These are phyloP conservation scores for Coemansia sp. DNA, from an alignment of 371 early-diverging fungal species.

Conservation along the genomic window DNA sequence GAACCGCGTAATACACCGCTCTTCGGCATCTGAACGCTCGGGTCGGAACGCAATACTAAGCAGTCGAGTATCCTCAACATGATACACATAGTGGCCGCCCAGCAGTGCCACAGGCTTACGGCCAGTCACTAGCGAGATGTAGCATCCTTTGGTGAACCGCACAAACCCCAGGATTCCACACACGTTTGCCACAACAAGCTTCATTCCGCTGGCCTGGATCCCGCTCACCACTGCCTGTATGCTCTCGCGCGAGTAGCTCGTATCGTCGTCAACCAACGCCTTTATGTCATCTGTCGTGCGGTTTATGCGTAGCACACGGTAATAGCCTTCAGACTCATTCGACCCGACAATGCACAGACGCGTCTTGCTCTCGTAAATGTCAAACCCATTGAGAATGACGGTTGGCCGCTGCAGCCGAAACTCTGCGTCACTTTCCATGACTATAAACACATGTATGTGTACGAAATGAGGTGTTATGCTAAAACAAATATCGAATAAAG, in stretches of 20 bases:
- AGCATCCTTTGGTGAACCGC: slow-evolving; percentile 88
- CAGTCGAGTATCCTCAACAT: slow-evolving; percentile 86
- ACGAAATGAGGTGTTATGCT: too few species aligned
- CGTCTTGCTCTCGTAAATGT: slow-evolving; percentile 43
- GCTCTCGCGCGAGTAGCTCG: slow-evolving; percentile 15
- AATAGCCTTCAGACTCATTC: slow-evolving; percentile 68
- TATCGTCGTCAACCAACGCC: slow-evolving; percentile 61
- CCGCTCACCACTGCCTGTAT: slow-evolving; percentile 11
- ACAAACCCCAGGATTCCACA: slow-evolving; percentile 86
- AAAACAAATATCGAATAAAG: too few species aligned
- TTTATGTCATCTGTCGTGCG: slow-evolving; percentile 60
- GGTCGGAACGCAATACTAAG: slow-evolving; percentile 63
- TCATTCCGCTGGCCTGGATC: slow-evolving; percentile 19
- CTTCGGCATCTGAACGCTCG: slow-evolving; percentile 79
- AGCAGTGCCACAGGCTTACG: slow-evolving; percentile 84
- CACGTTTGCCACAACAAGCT: slow-evolving; percentile 61
- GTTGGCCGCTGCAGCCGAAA: slow-evolving; percentile 27
- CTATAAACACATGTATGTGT: too few species aligned
- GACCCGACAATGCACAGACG: slow-evolving; percentile 75
- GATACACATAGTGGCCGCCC: slow-evolving; percentile 94
- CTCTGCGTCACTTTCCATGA: slow-evolving; percentile 13
- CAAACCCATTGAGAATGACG: slow-evolving; percentile 31
- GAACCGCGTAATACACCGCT: slow-evolving; percentile 56
- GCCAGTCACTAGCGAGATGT: slow-evolving; percentile 85
- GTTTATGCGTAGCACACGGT: slow-evolving; percentile 85